Evolutionary conservation across 306 rosid genomes (phyloP), one percentile per base, ranked within the genome.

Genomic region (Trifolium dubium): DNA sequence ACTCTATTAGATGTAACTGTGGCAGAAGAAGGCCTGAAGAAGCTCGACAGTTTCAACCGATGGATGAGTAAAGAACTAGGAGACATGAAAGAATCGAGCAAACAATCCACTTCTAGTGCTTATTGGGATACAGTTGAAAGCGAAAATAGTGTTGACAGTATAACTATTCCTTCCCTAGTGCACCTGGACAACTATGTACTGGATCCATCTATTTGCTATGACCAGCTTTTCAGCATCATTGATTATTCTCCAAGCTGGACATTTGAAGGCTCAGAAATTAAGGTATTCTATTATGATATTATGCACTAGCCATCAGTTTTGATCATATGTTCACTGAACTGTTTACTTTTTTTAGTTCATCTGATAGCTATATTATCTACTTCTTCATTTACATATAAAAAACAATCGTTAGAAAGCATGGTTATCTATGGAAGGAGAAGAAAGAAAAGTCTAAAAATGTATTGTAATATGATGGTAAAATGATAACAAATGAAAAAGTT

Each of bases 161-260:
- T 88, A 58, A 84, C 80, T 71, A 67, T 74, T 80, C 81, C 87
- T 69, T 72, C 89, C 50, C 85, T 86, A 63, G 87, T 66, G 75
- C 88, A 84, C 76, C 65, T 86, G 67, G 88, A 85, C 47, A 73
- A 78, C 73, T 84, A 85, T 83, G 78, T 77, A 73, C 75, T 90
- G 39, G 86, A 92, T 72, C 93, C 93, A 67, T 90, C 95, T 72
- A 74, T 93, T 76, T 87, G 93, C 68, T 83, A 81, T 63, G 92
- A 88, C 56, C 97, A 90, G 85, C 97, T 90, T 71, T 93, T 89
- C 78, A 87, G 86, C 82, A 93, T 90, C 40, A 80, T 84, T 76
- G 98, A 88, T 85, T 89, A 87, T 83, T 87, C 93, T 3, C 98
- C 98, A 51, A 81, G 85, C 83, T 90, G 98, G 92, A 78, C 92